A percentile compares a stretch with the other conserved stretches of the same genome.
Conservation (phyloP, 1,284 basidiomycete species). For the Fomitopsis pinicola region DNA sequence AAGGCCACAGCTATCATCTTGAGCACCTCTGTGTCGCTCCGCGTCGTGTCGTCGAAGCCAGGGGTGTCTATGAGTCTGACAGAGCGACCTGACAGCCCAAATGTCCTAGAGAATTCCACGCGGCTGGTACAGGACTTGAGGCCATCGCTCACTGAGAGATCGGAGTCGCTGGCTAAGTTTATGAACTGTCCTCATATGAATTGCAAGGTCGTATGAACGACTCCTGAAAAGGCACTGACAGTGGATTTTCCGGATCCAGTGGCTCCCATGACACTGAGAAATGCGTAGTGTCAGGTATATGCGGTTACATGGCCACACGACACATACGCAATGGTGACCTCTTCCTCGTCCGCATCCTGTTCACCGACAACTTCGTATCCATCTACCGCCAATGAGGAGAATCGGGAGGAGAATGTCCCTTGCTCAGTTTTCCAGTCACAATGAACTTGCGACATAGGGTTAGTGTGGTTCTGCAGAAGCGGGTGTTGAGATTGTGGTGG, state of each 20-base stretch:
- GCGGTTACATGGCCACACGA: neutral
- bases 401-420: neutral
- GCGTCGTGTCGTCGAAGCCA: constrained; percentile 19
- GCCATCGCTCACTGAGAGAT: constrained; percentile 24
- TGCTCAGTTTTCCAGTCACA: too few species aligned
- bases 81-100: constrained; percentile 6
- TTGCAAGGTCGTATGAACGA: neutral
- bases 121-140: constrained; percentile 17
- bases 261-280: constrained; percentile 19
- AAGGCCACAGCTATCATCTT: constrained; percentile 11
- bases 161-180: constrained; percentile 30
- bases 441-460: too few species aligned
- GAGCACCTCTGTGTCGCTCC: constrained; percentile 16
- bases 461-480: too few species aligned
- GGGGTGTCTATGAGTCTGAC: constrained; percentile 19
- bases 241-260: constrained; percentile 22
- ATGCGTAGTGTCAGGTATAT: neutral
- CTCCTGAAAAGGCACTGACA: constrained; percentile 6
- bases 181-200: constrained; percentile 27
- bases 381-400: neutral
- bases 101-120: constrained; percentile 4
- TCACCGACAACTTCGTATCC: constrained; percentile 1
- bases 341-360: neutral
- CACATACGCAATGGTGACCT: constrained; percentile 6
- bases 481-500: too few species aligned